Evolutionary conservation across 768 basidiomycete genomes (phyloP).

Genomic region (Suillus spraguei): DNA sequence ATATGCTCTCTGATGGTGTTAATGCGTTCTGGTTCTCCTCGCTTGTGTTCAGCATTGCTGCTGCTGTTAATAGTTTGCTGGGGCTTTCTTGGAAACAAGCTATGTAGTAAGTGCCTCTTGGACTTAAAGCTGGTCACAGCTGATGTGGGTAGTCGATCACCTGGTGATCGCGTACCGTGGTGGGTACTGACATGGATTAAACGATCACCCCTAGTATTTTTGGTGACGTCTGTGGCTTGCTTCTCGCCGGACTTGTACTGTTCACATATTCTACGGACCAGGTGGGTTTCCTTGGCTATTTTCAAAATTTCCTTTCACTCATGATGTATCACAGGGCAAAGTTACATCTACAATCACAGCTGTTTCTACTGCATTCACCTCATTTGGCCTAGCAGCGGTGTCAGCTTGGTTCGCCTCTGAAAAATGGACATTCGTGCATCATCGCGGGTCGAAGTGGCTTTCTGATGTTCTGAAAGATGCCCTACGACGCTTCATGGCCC

Average conservation of each 20-base stretch:
- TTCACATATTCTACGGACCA: conserved; percentile 71
- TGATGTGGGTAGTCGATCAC: conserved; percentile 59
- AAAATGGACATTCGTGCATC: conserved; percentile 61
- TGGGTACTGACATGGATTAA: conserved; percentile 86
- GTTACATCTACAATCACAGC: conserved; percentile 68
- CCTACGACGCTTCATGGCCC: conserved; percentile 36
- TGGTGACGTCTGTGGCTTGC: conserved; percentile 74
- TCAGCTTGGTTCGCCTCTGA: conserved; percentile 77
- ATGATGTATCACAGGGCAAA: conserved; percentile 38
- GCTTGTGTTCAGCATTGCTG: conserved; percentile 74
- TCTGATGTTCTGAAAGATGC: conserved; percentile 57
- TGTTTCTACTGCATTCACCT: conserved; percentile 71
- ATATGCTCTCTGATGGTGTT: conserved; percentile 49
- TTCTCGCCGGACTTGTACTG: conserved; percentile 74
- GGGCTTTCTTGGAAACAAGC: conserved; percentile 82
- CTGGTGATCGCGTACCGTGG: conserved; percentile 77
- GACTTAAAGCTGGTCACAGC: not conserved
- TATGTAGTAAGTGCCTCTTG: conserved; percentile 65
- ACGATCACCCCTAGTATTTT: conserved; percentile 74
- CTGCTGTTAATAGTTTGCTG: conserved; percentile 76
- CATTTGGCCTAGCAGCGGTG: conserved; percentile 69
- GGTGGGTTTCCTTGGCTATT: conserved; percentile 34
- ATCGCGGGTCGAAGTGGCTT: conserved; percentile 72
- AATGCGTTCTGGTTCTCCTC: conserved; percentile 78
- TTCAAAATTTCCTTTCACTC: not conserved